These are phyloP conservation scores for Arxiozyma slooffiae DNA, from an alignment of 1,139 yeast genomes.

Conservation along the genomic window DNA sequence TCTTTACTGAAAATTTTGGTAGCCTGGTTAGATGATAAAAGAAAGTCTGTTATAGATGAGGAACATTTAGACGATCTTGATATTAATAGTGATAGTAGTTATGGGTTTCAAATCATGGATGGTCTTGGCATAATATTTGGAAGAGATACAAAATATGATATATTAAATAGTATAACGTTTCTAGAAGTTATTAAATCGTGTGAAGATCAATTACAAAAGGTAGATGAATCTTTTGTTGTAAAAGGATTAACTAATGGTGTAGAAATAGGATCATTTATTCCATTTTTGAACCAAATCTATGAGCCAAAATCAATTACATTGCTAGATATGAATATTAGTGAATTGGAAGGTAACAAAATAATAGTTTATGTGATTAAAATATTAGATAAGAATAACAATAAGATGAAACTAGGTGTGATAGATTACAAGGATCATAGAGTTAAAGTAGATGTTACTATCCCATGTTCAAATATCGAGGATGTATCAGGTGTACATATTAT, in stretches of 20 bases:
- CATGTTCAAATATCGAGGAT: not conserved
- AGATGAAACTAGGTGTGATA: not conserved
- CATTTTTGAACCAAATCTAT: constrained; percentile 1
- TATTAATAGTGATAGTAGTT: constrained; percentile 6
- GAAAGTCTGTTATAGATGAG: constrained; percentile 15
- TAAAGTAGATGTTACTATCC: not conserved
- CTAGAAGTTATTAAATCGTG: not conserved
- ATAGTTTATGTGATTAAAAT: not conserved
- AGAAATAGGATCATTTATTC: not conserved
- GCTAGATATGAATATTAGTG: not conserved
- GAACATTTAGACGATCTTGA: constrained; percentile 14
- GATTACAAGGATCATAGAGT: not conserved
- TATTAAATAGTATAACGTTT: not conserved
- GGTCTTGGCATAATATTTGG: constrained; percentile 8
- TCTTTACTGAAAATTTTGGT: constrained; percentile 7
- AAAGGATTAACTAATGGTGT: not conserved
- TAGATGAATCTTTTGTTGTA: not conserved
- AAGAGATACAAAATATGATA: not conserved
- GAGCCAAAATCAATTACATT: not conserved
- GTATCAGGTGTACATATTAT: not conserved
- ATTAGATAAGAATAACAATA: not conserved
- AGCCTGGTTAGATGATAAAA: constrained; percentile 20
- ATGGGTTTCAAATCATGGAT: constrained; percentile 7
- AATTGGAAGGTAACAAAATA: not conserved
- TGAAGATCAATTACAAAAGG: not conserved